Base-by-base conservation (phyloP, 2,329 filamentous ascomycete species). In the Claviceps citrina region DNA sequence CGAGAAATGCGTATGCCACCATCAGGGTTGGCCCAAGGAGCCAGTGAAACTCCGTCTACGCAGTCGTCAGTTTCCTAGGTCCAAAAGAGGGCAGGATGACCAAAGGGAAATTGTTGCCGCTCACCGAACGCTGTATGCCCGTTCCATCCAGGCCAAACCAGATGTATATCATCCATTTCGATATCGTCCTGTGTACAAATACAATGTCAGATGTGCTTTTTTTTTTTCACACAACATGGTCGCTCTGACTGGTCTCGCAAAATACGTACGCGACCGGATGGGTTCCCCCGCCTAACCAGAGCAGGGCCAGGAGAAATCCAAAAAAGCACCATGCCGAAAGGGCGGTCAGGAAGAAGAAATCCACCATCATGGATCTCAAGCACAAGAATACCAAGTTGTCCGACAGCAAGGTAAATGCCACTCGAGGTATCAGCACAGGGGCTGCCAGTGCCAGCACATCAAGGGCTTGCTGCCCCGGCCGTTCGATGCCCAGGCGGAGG, bases 101-200 rank as follows among this genome's bases (percentile, higher is more conserved):
- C 5, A 12, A 27, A 27, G 7, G 26, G 10, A 9, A 4, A 7
- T 27, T 12, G 10, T 27, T 27, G 9, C 8, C 6, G 53, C 64
- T 53, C 52, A 69, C 67, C 42, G 73, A 73, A 47, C 66, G 58
- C 36, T 74, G 66, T 31, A 79, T 76, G 7, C 75, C 75, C 3
- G 70, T 76, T 6, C 73, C 84, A 50, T 91, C 84, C 2, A 93
- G 71, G 2, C 84, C 84, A 53, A 93, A 91, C 84, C 84, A 93
- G 47, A 93, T 87, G 71, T 82, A 91, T 2, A 91, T 71, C 83
- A 93, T 89, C 84, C 84, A 93, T 58, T 87, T 86, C 33, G 76
- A 76, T 45, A 91, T 86, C 1, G 78, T 83, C 4, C 67, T 71
- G 35, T 71, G 36, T 10, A 19, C 25, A 13, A 13, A 7, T 10